phyloP scores from a whole-genome alignment of 164 flowering plant species.

The Stephania japonica region DNA sequence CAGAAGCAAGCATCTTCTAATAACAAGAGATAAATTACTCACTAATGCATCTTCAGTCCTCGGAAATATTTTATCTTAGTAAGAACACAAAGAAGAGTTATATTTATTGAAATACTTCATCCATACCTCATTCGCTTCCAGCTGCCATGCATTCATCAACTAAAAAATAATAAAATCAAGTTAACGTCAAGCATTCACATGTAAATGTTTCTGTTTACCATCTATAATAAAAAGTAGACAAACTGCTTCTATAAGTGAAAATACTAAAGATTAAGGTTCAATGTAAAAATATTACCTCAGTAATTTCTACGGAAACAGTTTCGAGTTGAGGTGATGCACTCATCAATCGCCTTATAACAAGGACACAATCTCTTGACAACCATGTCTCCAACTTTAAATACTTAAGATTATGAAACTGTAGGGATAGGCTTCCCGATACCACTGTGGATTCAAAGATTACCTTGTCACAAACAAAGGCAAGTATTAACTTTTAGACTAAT shows the following conservation, averaged over 20 bases:
- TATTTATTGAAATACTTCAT: not conserved
- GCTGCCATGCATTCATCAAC: too few relatives aligned
- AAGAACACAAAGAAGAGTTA: not conserved
- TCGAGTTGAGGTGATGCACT: slow-evolving; percentile 1
- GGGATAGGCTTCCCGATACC: not conserved
- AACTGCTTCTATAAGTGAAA: too few relatives aligned
- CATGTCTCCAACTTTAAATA: slow-evolving; percentile 10
- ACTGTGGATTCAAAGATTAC: not conserved
- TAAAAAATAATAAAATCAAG: not conserved
- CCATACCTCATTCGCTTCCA: not conserved
- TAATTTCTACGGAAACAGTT: slow-evolving; percentile 8
- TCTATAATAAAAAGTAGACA: not conserved
- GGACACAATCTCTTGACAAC: not conserved
- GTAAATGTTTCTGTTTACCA: not conserved
- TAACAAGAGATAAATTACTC: not conserved
- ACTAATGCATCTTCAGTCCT: not conserved
- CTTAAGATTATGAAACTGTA: slow-evolving; percentile 6
- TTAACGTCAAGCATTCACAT: not conserved
- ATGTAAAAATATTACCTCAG: not conserved
- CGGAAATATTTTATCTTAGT: not conserved
- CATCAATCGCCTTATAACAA: not conserved
- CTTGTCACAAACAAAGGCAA: not conserved
- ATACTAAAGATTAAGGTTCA: too few relatives aligned
- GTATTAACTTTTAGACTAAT: not conserved
- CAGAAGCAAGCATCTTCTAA: not conserved